Conservation (phyloP, 805 yeast genomes). For the Maudiozyma barnettii region DNA sequence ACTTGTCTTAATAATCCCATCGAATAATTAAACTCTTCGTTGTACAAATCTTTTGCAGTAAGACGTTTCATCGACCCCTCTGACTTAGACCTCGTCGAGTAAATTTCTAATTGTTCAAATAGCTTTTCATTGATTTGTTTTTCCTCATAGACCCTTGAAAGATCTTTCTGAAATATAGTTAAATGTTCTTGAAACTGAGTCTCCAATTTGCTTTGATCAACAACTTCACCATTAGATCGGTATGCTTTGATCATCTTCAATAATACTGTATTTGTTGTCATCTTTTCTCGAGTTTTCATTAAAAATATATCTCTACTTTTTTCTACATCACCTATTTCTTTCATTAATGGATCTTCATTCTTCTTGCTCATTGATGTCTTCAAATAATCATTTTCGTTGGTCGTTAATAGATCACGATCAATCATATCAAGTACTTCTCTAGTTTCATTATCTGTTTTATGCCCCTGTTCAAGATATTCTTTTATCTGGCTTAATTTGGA, state of each 20-base stretch:
- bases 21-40: conserved; percentile 21
- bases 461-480: conserved; percentile 46
- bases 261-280: conserved; percentile 39
- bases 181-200: conserved; percentile 36
- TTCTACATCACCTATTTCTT: conserved; percentile 30
- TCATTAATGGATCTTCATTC: conserved; percentile 28
- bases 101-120: conserved; percentile 31
- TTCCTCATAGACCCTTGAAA: conserved; percentile 38
- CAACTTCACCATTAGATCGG: conserved; percentile 28
- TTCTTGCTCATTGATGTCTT: conserved; percentile 27
- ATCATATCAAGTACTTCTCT: conserved; percentile 39
- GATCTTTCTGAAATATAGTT: conserved; percentile 39
- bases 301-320: conserved; percentile 25
- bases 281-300: conserved; percentile 36
- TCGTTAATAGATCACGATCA: conserved; percentile 25
- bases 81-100: background rate
- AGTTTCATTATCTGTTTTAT: conserved; percentile 50
- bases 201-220: conserved; percentile 25
- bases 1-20: conserved; percentile 41
- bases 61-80: conserved; percentile 7
- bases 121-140: conserved; percentile 31
- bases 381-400: conserved; percentile 25
- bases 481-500: conserved; percentile 36
- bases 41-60: conserved; percentile 16
- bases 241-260: conserved; percentile 45